A percentile compares a stretch with the other conserved stretches of the same genome.
Conservation (phyloP, 371 early-diverging fungal species). For the Zychaea mexicana region DNA sequence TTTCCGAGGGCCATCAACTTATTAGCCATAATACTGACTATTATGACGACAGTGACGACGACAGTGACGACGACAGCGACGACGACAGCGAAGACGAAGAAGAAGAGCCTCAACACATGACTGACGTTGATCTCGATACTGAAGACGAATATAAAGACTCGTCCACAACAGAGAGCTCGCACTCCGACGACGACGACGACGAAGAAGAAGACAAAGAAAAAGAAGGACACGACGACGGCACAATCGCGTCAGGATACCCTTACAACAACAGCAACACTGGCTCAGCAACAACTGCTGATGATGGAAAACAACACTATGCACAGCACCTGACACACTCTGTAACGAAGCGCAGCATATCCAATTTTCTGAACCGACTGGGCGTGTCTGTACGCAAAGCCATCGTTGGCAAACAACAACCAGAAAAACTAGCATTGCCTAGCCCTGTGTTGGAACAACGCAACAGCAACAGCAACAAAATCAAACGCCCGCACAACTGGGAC, state of each 20-base stretch:
- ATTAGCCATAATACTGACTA: not conserved
- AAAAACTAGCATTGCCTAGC: not conserved
- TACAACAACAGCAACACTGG: too few species aligned
- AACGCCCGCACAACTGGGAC: not conserved
- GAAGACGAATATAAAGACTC: not conserved
- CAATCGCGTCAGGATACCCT: too few species aligned
- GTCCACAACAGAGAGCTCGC: not conserved
- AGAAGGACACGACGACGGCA: not conserved
- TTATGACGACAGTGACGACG: not conserved
- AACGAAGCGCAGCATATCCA: slow-evolving; percentile 2
- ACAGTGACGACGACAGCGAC: slow-evolving; percentile 5
- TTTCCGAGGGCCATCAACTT: slow-evolving; percentile 4
- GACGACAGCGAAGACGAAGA: too few species aligned
- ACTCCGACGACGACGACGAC: not conserved
- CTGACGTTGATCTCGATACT: too few species aligned
- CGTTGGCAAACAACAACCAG: slow-evolving; percentile 1
- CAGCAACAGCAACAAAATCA: not conserved
- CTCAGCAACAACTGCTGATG: not conserved
- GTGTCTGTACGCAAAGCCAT: not conserved
- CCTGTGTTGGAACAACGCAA: not conserved
- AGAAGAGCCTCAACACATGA: too few species aligned
- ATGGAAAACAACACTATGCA: not conserved
- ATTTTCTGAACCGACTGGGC: slow-evolving; percentile 3
- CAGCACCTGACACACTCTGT: not conserved
- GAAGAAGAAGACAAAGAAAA: not conserved